Evolutionary conservation across 345 rosid genomes (phyloP), one percentile per base, ranked within the genome.

Genomic region (Eucalyptus cladocalyx): DNA sequence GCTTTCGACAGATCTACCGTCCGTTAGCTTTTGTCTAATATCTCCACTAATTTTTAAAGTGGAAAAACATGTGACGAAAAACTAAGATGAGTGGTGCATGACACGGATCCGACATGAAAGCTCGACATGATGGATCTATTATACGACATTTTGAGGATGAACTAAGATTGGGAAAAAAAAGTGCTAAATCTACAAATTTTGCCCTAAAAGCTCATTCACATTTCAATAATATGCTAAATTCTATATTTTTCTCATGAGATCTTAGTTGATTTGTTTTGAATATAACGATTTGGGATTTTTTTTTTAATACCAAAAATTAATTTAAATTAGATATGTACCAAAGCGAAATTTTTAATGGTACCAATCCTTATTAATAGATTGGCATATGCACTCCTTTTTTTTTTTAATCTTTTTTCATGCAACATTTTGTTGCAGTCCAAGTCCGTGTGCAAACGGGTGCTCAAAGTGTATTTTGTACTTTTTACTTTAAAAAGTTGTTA

Each of bases 1-100:
- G 0, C 3, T 3, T 17, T 4, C 2, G 3, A 15, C 6, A 7
- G 1, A 65, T 65, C 0, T 15, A 15, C 0, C 1, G 2, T n/a
- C 18, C 3, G 2, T n/a, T n/a, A n/a, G 3, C 1, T 65, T 62
- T 8, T 13, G 1, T 60, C 17, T 6, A 60, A 6, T 28, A 28
- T 28, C 14, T 13, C 65, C n/a, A 53, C 58, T 21, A 53, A 53
- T 58, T 58, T 13, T 4, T 28, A 2, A 60, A 26, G 67, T 28
- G 32, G 1, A 60, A 28, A 58, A 30, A 12, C 16, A 28, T 1
- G 32, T 28, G 67, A 13, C 2, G 13, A 28, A 60, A 13, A 11
- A 6, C 16, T 60, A 10, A 13, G 8, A 60, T 60, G 32, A 11
- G 30, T 6, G 16, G 67, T 28, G 8, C 16, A 28, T 60, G 72